Evolutionary conservation across 2,329 filamentous ascomycete genomes (phyloP).

Genomic region (Microdochium trichocladiopsis): DNA sequence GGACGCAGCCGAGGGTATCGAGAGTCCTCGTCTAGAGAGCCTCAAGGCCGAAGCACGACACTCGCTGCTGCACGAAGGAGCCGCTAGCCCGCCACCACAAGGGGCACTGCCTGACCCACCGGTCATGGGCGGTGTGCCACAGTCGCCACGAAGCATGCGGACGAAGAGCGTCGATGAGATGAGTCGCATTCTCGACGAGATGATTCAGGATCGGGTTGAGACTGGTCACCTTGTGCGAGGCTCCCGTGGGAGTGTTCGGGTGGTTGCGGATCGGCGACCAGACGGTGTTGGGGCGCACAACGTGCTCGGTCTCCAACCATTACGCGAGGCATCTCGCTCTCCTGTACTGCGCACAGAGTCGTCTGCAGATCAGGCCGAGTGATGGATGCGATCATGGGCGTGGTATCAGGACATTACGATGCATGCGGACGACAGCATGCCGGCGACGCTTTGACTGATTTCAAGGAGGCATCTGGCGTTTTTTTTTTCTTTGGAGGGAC

Average conservation of each 20-base stretch:
- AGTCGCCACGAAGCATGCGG: conserved; percentile 34
- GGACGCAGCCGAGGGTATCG: conserved; percentile 62
- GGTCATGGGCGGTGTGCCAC: neutral
- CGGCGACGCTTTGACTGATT: neutral
- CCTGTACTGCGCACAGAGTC: neutral
- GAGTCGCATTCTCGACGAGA: conserved; percentile 88
- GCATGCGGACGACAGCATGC: neutral
- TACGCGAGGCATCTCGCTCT: conserved; percentile 24
- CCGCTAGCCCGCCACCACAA: conserved; percentile 22
- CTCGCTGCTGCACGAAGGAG: conserved; percentile 21
- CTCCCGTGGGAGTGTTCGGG: conserved; percentile 57
- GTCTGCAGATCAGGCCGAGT: neutral
- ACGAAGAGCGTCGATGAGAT: conserved; percentile 80
- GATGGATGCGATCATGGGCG: too few species aligned
- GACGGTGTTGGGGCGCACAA: conserved; percentile 23
- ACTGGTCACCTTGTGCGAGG: conserved; percentile 64
- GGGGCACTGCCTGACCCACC: conserved; percentile 22
- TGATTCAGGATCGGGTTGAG: conserved; percentile 87
- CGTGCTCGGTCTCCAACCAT: conserved; percentile 26
- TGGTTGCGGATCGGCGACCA: conserved; percentile 39
- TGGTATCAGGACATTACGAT: neutral
- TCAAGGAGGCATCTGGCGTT: neutral
- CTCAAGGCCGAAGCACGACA: conserved; percentile 12
- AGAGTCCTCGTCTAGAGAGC: conserved; percentile 11
- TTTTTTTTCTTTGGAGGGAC: neutral